Evolutionary conservation across 257 asterid genomes (phyloP).

Genomic region (Plectranthus barbatus): DNA sequence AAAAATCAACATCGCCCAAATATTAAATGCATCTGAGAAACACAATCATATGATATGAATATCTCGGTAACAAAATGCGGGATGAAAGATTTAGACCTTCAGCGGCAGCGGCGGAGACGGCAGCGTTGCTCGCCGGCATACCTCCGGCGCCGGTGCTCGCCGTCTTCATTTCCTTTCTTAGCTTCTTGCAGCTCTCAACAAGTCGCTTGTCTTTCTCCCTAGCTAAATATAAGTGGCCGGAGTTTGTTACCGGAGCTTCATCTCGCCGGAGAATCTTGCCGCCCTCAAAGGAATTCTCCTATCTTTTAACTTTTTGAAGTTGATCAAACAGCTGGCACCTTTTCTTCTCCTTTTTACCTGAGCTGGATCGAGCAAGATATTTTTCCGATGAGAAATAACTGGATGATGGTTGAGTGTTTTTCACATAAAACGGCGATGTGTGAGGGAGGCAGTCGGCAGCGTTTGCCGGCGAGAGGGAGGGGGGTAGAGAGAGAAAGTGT

Average conservation of each 20-base stretch:
- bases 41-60: too few species aligned
- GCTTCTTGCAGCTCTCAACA: neutral
- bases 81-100: conserved; percentile 39
- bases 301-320: conserved; percentile 5
- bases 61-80: too few species aligned
- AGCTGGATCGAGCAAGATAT: neutral
- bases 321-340: conserved; percentile 21
- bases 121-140: conserved; percentile 27
- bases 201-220: neutral
- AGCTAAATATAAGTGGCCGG: conserved; percentile 17
- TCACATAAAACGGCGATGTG: neutral
- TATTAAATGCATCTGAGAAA: too few species aligned
- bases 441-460: conserved; percentile 2
- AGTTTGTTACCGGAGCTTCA: conserved; percentile 36
- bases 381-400: neutral
- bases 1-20: neutral
- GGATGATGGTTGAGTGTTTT: conserved; percentile 4
- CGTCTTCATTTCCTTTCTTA: conserved; percentile 42
- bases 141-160: conserved; percentile 49
- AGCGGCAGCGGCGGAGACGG: conserved; percentile 33
- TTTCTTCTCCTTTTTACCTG: neutral
- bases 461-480: conserved; percentile 22
- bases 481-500: conserved; percentile 19
- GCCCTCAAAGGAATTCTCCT: conserved; percentile 3
- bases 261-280: conserved; percentile 13